Evolutionary conservation across 345 rosid species (phyloP).

Genomic region (Boechera retrofracta): DNA sequence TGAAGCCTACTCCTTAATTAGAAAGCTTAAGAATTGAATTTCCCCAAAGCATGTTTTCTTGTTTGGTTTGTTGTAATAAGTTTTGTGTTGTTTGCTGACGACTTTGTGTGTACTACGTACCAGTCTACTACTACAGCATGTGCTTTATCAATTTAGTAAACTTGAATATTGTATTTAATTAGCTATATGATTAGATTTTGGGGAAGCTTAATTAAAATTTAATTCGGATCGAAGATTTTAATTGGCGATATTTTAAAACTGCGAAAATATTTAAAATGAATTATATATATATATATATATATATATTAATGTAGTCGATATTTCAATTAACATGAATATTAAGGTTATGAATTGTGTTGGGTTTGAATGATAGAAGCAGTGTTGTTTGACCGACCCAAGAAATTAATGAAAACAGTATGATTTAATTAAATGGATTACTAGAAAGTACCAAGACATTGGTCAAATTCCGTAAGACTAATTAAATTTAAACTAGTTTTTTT

Average conservation of each 20-base stretch:
- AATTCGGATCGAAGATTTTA: background rate
- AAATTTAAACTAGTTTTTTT: background rate
- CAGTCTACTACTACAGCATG: background rate
- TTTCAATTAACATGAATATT: too few species aligned
- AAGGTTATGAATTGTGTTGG: background rate
- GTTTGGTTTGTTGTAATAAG: constrained; percentile 20
- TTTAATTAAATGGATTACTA: background rate
- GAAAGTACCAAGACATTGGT: background rate
- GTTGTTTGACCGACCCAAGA: background rate
- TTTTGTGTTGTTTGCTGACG: background rate
- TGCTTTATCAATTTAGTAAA: constrained; percentile 1
- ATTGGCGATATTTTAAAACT: background rate
- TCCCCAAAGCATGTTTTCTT: background rate
- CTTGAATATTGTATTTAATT: background rate
- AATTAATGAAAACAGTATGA: background rate
- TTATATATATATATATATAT: too few species aligned
- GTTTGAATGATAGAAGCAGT: constrained; percentile 5
- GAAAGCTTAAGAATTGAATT: background rate
- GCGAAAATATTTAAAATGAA: background rate
- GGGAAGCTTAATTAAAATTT: background rate
- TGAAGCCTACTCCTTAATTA: constrained; percentile 37
- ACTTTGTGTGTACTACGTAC: background rate
- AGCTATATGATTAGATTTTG: background rate
- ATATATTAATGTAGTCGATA: too few species aligned
- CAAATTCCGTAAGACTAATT: background rate